Conservation (phyloP, 495 filamentous ascomycete species). For the Coniosporium apollinis region DNA sequence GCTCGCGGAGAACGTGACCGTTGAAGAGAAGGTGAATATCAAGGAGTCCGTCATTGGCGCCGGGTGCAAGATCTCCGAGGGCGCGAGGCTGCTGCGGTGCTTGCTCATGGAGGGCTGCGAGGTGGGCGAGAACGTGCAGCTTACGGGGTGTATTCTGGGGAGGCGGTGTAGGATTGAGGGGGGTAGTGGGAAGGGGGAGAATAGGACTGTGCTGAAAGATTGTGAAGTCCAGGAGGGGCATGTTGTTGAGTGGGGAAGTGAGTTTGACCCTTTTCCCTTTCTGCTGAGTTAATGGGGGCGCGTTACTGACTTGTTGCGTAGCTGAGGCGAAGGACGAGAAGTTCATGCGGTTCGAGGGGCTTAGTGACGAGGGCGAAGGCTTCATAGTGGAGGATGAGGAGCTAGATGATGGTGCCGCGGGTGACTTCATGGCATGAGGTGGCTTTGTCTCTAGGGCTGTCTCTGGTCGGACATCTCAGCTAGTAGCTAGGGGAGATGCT, state of each 20-base stretch:
- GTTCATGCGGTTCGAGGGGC: constrained; percentile 15
- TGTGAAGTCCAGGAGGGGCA: constrained; percentile 82
- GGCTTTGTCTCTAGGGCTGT: too few species aligned
- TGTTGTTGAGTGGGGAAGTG: constrained; percentile 62
- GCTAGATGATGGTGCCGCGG: constrained; percentile 4
- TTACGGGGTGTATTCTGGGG: constrained; percentile 74
- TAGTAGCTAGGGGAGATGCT: too few species aligned
- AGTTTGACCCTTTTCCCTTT: constrained; percentile 21
- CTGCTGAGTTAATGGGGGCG: neutral
- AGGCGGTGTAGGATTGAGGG: constrained; percentile 57
- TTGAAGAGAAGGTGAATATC: constrained; percentile 68
- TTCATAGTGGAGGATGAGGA: constrained; percentile 8
- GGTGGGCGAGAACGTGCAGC: constrained; percentile 54
- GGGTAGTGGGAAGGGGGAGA: constrained; percentile 27
- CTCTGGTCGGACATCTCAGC: too few species aligned
- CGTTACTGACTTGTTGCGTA: neutral
- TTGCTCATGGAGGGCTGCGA: constrained; percentile 81
- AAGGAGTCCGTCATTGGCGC: constrained; percentile 79
- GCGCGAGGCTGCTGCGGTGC: constrained; percentile 65
- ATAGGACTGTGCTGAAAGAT: constrained; percentile 58
- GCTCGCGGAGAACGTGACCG: constrained; percentile 67
- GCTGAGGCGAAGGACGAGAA: constrained; percentile 19
- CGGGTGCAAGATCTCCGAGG: constrained; percentile 64
- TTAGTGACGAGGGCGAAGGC: constrained; percentile 7
- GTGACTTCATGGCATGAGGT: constrained; percentile 3